Conservation (phyloP, 148 eudicot species). For the Fagopyrum esculentum region DNA sequence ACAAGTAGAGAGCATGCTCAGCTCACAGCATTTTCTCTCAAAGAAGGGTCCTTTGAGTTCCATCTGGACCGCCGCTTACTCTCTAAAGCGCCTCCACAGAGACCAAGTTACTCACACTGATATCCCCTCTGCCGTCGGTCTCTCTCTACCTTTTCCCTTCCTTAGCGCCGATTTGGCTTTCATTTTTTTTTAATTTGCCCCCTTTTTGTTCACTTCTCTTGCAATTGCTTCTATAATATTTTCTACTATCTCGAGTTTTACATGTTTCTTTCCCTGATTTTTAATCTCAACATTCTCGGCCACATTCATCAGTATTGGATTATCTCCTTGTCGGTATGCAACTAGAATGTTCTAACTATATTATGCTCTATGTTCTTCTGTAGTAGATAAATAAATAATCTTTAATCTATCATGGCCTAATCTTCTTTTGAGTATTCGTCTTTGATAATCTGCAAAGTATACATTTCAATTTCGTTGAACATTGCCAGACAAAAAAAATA, state of each 20-base stretch:
- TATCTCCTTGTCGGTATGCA: not conserved
- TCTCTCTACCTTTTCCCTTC: slow-evolving; percentile 7
- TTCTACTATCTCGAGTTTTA: not conserved
- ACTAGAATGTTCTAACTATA: not conserved
- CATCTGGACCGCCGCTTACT: slow-evolving; percentile 87
- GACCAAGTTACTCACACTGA: slow-evolving; percentile 50
- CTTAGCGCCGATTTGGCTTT: not conserved
- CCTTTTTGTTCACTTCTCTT: not conserved
- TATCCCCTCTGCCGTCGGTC: slow-evolving; percentile 74
- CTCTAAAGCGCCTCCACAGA: slow-evolving; percentile 60
- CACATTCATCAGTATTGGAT: too few relatives aligned
- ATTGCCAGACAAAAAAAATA: not conserved
- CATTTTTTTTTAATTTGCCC: not conserved
- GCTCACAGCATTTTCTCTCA: slow-evolving; percentile 49
- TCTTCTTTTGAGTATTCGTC: not conserved
- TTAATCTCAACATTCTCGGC: not conserved
- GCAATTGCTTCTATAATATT: not conserved
- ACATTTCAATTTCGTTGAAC: not conserved
- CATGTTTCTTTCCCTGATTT: not conserved
- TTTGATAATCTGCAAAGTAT: not conserved
- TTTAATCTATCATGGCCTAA: not conserved
- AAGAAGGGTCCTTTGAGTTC: slow-evolving; percentile 56
- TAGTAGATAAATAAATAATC: not conserved
- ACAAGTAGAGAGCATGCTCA: slow-evolving; percentile 35
- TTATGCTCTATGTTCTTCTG: not conserved